Evolutionary conservation across 345 rosid genomes (phyloP).

Genomic region (Syzygium oleosum): DNA sequence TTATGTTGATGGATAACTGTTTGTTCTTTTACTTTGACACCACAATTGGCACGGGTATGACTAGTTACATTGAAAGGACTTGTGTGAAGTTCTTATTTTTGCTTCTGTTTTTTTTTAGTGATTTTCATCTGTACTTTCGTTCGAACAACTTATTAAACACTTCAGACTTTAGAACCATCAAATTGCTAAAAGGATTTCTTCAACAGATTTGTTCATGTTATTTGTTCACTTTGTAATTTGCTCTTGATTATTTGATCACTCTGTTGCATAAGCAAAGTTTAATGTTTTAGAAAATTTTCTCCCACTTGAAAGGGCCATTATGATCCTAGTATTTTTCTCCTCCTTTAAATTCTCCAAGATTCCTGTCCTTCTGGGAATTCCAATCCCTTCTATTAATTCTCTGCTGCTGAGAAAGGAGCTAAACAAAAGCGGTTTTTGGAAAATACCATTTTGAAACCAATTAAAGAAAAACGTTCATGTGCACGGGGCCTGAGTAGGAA

Average conservation of each 20-base stretch:
- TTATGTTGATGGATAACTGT: background rate
- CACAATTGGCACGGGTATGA: background rate
- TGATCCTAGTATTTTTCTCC: background rate
- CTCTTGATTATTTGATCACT: background rate
- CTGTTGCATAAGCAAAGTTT: background rate
- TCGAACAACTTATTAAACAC: background rate
- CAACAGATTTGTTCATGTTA: background rate
- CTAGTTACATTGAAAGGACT: background rate
- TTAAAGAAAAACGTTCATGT: background rate
- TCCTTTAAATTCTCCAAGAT: background rate
- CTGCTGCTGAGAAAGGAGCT: background rate
- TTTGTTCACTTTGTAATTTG: background rate
- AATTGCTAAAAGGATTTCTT: background rate
- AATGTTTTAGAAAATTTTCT: background rate
- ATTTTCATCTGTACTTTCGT: background rate
- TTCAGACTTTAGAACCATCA: background rate
- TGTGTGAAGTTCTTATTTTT: background rate
- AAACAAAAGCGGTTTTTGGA: background rate
- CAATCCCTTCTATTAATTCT: background rate
- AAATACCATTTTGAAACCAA: background rate
- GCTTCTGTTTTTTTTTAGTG: background rate
- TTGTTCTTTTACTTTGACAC: background rate
- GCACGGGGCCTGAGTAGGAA: background rate
- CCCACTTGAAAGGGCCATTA: background rate
- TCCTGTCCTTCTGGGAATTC: background rate